Evolutionary conservation across 2,329 filamentous ascomycete species (phyloP).

Genomic region (Penicillium decumbens): DNA sequence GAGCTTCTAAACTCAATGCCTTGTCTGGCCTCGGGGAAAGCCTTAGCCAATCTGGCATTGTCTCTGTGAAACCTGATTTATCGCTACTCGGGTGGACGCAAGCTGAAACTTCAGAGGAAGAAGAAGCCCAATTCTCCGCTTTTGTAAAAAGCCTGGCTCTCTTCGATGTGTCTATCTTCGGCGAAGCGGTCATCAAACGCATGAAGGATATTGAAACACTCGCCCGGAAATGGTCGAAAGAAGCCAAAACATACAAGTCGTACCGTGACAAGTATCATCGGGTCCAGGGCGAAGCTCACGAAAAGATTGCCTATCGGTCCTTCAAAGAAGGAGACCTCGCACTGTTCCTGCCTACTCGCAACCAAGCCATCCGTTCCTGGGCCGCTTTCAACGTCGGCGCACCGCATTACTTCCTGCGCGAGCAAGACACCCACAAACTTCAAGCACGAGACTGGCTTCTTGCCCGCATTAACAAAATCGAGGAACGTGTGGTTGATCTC

Average conservation of each 20-base stretch:
- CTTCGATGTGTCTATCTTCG: slow-evolving; percentile 80
- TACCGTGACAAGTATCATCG: slow-evolving; percentile 84
- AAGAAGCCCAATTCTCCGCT: slow-evolving; percentile 67
- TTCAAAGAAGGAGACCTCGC: slow-evolving; percentile 97
- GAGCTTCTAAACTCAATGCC: slow-evolving; percentile 54
- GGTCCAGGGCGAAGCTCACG: slow-evolving; percentile 77
- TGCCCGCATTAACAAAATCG: slow-evolving; percentile 82
- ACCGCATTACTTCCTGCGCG: slow-evolving; percentile 92
- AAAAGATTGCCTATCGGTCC: slow-evolving; percentile 91
- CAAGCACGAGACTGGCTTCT: slow-evolving; percentile 91
- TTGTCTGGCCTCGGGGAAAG: slow-evolving; percentile 35
- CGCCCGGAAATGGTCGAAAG: slow-evolving; percentile 87
- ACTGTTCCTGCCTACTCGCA: slow-evolving; percentile 87
- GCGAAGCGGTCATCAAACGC: slow-evolving; percentile 79
- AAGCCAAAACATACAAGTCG: slow-evolving; percentile 73
- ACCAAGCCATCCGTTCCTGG: slow-evolving; percentile 92
- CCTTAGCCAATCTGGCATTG: slow-evolving; percentile 32
- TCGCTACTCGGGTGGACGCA: slow-evolving; percentile 80
- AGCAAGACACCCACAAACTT: slow-evolving; percentile 83
- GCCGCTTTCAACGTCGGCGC: slow-evolving; percentile 97
- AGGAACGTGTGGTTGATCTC: slow-evolving; percentile 89
- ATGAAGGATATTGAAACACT: slow-evolving; percentile 91
- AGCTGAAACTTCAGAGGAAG: slow-evolving; percentile 59
- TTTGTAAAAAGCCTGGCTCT: slow-evolving; percentile 69
- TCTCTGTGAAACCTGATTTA: slow-evolving; percentile 54